These are phyloP conservation scores for Geoglossum glabrum DNA, from an alignment of 495 filamentous ascomycete genomes.

Conservation along the genomic window DNA sequence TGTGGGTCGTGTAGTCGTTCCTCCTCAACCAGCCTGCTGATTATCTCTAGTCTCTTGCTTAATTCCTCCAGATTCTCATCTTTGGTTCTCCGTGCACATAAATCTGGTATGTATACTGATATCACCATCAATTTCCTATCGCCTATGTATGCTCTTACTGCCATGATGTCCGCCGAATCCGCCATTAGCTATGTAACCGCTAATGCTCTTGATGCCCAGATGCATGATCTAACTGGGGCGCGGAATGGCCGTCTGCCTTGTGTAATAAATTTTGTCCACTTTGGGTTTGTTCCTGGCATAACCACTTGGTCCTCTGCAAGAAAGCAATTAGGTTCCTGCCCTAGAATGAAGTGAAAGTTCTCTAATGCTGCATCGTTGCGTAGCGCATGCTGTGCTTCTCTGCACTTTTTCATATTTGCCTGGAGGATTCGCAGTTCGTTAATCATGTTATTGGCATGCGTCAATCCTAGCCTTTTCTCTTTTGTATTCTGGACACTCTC, in stretches of 20 bases:
- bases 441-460: constrained; percentile 3
- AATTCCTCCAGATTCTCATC: constrained; percentile 6
- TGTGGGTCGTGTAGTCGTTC: constrained; percentile 3
- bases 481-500: constrained; percentile 5
- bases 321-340: constrained; percentile 9
- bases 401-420: constrained; percentile 7
- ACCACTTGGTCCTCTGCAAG: constrained; percentile 6
- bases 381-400: constrained; percentile 7
- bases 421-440: constrained; percentile 5
- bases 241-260: background rate
- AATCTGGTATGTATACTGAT: background rate
- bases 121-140: no score
- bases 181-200: background rate
- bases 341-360: constrained; percentile 9
- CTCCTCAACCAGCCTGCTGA: constrained; percentile 2
- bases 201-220: background rate
- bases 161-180: no score
- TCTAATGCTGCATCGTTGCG: constrained; percentile 6
- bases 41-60: background rate
- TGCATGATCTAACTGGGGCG: background rate
- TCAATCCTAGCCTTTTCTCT: constrained; percentile 7
- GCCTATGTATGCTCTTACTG: no score
- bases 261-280: constrained; percentile 5
- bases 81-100: constrained; percentile 3
- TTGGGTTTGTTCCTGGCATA: constrained; percentile 6